A percentile compares a stretch with the other conserved stretches of the same genome.
Conservation (phyloP, 108 stramenopile genomes). For the Nitzschia putrida region DNA sequence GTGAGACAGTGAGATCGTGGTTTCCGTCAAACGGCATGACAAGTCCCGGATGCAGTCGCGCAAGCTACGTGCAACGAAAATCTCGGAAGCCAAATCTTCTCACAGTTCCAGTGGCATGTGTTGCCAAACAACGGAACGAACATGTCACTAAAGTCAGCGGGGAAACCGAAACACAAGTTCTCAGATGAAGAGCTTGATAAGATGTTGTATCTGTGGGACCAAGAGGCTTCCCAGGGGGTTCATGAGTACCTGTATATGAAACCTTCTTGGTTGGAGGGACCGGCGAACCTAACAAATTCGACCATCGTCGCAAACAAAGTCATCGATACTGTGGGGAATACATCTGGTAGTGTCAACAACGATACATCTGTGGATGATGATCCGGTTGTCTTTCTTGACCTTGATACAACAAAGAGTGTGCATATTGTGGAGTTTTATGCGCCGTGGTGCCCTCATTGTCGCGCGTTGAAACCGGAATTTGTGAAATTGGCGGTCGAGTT, state of each 20-base stretch:
- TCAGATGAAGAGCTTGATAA: constrained; percentile 21
- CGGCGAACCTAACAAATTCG: neutral
- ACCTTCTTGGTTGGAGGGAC: constrained; percentile 10
- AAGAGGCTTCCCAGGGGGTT: constrained; percentile 4
- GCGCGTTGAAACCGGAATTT: constrained; percentile 42
- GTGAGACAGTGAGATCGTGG: no score
- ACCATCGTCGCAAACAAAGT: neutral
- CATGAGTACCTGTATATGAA: constrained; percentile 34
- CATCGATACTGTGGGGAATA: neutral
- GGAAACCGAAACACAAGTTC: constrained; percentile 17
- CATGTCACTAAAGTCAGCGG: neutral
- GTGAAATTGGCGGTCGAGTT: constrained; percentile 31
- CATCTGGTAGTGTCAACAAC: no score
- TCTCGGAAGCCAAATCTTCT: no score
- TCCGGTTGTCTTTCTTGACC: neutral
- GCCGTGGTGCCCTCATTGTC: constrained; percentile 40
- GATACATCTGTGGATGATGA: neutral
- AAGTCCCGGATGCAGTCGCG: no score
- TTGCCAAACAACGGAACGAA: no score
- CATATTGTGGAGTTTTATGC: constrained; percentile 60
- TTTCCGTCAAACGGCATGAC: no score
- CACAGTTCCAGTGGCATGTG: no score
- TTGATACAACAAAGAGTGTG: constrained; percentile 6
- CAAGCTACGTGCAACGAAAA: no score
- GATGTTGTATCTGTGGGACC: constrained; percentile 34